A percentile compares a stretch with the other conserved stretches of the same genome.
These are phyloP conservation scores for Xylaria hypoxylon DNA, from an alignment of 2,329 filamentous ascomycete species.

Conservation along the genomic window DNA sequence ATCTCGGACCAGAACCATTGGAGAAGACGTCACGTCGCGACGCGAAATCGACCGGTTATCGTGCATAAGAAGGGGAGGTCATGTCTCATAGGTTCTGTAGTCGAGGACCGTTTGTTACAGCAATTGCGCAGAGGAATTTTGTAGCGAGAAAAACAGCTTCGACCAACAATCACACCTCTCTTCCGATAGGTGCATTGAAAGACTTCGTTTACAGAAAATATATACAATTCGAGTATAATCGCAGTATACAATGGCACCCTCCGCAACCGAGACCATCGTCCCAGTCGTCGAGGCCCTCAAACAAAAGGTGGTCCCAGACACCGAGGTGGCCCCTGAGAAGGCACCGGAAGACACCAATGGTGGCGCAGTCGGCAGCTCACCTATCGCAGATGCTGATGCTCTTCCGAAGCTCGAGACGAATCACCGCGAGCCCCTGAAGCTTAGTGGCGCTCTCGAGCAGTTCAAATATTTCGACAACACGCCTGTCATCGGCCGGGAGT, in stretches of 20 bases:
- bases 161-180: neutral
- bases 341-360: constrained; percentile 28
- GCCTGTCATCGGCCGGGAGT: constrained; percentile 72
- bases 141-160: constrained; percentile 3
- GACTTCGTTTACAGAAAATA: neutral
- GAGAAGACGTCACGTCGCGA: constrained; percentile 17
- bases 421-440: constrained; percentile 57
- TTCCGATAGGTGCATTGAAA: neutral
- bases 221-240: constrained; percentile 1
- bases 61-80: constrained; percentile 29
- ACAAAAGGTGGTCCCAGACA: constrained; percentile 38
- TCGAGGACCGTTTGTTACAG: neutral
- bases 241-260: constrained; percentile 43
- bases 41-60: constrained; percentile 3
- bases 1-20: constrained; percentile 26
- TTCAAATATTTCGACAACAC: constrained; percentile 70
- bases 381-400: constrained; percentile 29
- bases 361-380: constrained; percentile 36
- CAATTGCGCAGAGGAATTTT: constrained; percentile 7
- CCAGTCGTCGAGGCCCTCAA: constrained; percentile 44
- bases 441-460: constrained; percentile 62
- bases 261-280: constrained; percentile 44
- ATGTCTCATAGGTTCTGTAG: constrained; percentile 4
- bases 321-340: constrained; percentile 26
- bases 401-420: constrained; percentile 43